Conservation (phyloP, 139 green algal genomes). For the Pleodorina starrii region DNA sequence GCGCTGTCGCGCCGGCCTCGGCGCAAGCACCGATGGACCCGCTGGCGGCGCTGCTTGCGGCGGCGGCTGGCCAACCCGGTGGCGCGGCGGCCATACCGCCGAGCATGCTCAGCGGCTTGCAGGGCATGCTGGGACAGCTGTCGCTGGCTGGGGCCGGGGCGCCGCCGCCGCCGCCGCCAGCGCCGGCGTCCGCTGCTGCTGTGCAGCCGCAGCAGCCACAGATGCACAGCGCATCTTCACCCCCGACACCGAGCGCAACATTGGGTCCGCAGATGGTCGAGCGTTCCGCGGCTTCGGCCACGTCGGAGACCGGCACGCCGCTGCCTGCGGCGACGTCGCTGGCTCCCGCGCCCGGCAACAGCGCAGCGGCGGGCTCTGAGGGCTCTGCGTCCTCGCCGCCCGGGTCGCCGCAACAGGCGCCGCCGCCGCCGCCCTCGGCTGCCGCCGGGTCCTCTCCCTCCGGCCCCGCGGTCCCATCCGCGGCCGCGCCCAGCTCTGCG, state of each 20-base stretch:
- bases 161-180: not conserved
- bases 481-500: not conserved
- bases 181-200: not conserved
- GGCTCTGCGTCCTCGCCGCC: not conserved
- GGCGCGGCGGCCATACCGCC: not conserved
- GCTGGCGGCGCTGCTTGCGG: conserved; percentile 23
- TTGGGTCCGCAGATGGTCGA: not conserved
- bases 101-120: conserved; percentile 13
- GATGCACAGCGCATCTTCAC: not conserved
- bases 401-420: not conserved
- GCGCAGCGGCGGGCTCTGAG: not conserved
- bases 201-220: not conserved
- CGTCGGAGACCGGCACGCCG: not conserved
- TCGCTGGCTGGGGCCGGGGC: not conserved
- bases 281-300: not conserved
- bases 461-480: too few relatives aligned
- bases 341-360: not conserved
- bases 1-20: not conserved
- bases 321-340: not conserved
- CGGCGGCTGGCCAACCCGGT: conserved; percentile 7
- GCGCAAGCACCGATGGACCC: conserved; percentile 1
- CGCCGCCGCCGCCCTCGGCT: not conserved
- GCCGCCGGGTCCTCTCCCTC: too few relatives aligned
- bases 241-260: not conserved
- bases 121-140: conserved; percentile 31